Evolutionary conservation across 805 yeast species (phyloP), one percentile per base, ranked within the genome.

Genomic region (Metschnikowia vanudenii): DNA sequence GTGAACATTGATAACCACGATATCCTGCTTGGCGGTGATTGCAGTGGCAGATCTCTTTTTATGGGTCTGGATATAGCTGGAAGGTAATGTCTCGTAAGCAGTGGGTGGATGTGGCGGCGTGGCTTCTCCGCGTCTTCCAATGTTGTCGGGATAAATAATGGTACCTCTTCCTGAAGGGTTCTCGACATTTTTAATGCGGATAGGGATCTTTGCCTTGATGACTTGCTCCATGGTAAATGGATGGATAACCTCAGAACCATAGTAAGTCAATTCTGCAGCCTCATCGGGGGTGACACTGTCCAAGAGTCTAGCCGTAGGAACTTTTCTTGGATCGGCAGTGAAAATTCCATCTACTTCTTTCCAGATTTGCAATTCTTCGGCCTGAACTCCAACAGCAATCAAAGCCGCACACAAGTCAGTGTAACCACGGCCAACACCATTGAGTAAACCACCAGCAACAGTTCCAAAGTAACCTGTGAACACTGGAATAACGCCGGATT

Each of bases 161-260:
- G 99, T 94, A 56, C 99, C 99, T 39, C 77, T 78, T 38, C 98
- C 98, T n/a, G 63, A 64, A 42, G 98, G 97, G 66, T 92, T 92
- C 67, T 82, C 91, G 45, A 94, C 99, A 66, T 94, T 94, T 68
- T 94, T 94, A 60, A 94, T 94, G 63, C 97, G 81, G 64, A 94
- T 94, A 39, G 99, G 99, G 62, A 94, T 94, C 63, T 85, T 88
- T 19, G 97, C 97, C 57, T 84, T 82, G 58, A 94, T 94, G 47
- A 92, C 99, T 72, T 94, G 99, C 71, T 92, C 98, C 99, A 94
- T 94, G 18, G 99, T 94, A 74, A 94, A 91, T 3, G 99, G 99
- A 63, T 94, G 99, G 58, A 94, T 94, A 55, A 94, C 99, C 70
- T 94, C 99, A 2, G 95, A 85, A 37, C 99, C 99, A 63, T 94